A percentile compares a stretch with the other conserved stretches of the same genome.
phyloP scores from a whole-genome alignment of 2,329 filamentous ascomycete genomes.

The Hymenoscyphus linearis region DNA sequence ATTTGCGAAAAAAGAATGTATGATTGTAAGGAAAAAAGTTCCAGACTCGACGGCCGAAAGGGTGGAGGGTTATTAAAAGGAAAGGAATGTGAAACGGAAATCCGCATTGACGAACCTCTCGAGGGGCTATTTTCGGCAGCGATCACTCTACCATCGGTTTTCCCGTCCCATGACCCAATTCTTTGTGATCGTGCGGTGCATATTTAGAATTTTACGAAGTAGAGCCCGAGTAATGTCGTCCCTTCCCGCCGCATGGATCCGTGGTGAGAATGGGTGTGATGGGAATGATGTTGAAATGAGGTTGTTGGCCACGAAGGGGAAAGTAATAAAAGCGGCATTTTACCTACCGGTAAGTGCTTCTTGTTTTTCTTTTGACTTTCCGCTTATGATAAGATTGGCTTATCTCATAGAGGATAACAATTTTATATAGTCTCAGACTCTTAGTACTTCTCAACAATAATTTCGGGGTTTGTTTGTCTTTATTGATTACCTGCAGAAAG shows the following conservation, averaged over 20 bases:
- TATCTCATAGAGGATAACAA: too few species aligned
- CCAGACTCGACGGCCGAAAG: background rate
- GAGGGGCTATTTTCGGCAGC: background rate
- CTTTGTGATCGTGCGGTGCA: background rate
- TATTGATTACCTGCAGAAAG: too few species aligned
- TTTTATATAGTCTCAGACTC: too few species aligned
- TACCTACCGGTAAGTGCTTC: too few species aligned
- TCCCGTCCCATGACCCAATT: background rate
- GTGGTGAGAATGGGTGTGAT: background rate
- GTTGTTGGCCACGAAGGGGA: background rate
- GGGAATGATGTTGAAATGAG: background rate
- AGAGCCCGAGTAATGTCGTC: background rate
- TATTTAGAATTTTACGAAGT: too few species aligned
- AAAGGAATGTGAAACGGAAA: background rate
- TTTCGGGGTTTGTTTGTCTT: too few species aligned
- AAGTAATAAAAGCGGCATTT: too few species aligned
- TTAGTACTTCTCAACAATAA: too few species aligned
- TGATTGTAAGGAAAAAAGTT: background rate
- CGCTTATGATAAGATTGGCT: too few species aligned
- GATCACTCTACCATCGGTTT: background rate
- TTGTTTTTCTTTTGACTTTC: too few species aligned
- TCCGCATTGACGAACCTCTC: background rate
- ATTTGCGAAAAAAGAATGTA: background rate
- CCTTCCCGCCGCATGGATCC: background rate
- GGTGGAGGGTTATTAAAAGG: slow-evolving; percentile 7